Evolutionary conservation across 352 stramenopile genomes (phyloP).

Genomic region (Phytophthora macrochlamydospora): DNA sequence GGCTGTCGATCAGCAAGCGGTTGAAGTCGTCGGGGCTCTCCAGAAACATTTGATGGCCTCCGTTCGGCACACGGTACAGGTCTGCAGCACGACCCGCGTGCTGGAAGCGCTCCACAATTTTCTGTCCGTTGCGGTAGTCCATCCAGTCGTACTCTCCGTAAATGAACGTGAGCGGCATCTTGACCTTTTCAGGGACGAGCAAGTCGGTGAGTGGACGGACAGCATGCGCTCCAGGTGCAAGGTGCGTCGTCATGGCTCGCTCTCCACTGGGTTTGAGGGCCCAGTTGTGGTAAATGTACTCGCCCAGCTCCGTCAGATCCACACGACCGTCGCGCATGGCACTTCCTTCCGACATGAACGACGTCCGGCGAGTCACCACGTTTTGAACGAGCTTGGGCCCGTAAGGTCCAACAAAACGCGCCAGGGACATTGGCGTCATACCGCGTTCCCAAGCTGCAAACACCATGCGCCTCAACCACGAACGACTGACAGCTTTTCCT

Average conservation of each 20-base stretch:
- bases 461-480: constrained; percentile 59
- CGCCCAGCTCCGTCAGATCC: constrained; percentile 60
- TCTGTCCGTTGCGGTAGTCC: constrained; percentile 72
- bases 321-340: constrained; percentile 72
- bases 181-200: constrained; percentile 56
- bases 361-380: constrained; percentile 64
- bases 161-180: constrained; percentile 86
- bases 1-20: constrained; percentile 52
- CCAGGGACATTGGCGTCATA: constrained; percentile 80
- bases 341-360: constrained; percentile 76
- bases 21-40: constrained; percentile 83
- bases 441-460: constrained; percentile 67
- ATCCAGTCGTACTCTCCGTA: constrained; percentile 89
- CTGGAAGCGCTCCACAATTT: constrained; percentile 68
- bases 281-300: constrained; percentile 90
- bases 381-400: constrained; percentile 77
- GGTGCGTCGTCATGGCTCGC: constrained; percentile 74
- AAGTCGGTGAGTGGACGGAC: constrained; percentile 70
- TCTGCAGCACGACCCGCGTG: constrained; percentile 34
- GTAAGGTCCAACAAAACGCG: constrained; percentile 76
- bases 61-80: constrained; percentile 66
- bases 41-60: constrained; percentile 84
- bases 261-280: constrained; percentile 79
- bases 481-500: constrained; percentile 39
- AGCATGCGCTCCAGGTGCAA: constrained; percentile 70